phyloP scores from a whole-genome alignment of 495 filamentous ascomycete genomes.

The Viridothelium virens region DNA sequence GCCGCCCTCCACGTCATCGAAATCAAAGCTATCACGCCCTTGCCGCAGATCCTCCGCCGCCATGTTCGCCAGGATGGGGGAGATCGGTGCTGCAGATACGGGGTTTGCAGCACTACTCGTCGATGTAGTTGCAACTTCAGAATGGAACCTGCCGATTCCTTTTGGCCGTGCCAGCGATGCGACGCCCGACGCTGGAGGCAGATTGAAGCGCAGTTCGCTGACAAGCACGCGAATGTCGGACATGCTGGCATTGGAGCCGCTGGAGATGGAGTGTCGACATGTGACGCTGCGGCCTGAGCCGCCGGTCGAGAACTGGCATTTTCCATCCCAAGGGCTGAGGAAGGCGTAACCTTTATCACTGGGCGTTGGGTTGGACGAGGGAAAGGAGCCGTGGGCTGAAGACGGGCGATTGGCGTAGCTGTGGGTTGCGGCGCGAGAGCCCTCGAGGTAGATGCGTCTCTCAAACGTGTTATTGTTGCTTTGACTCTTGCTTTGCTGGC shows the following conservation, averaged over 20 bases:
- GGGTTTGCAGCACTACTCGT: constrained; percentile 17
- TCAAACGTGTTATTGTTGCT: constrained; percentile 23
- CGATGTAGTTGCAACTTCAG: constrained; percentile 16
- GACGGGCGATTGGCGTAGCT: constrained; percentile 15
- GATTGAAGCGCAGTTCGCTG: constrained; percentile 84
- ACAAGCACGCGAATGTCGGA: constrained; percentile 32
- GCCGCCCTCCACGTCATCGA: constrained; percentile 16
- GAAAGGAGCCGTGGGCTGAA: not conserved
- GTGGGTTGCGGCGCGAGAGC: constrained; percentile 24
- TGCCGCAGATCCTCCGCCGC: not conserved
- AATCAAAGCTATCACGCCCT: constrained; percentile 13
- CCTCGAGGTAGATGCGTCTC: constrained; percentile 34
- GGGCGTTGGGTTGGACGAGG: constrained; percentile 2
- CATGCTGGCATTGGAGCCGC: constrained; percentile 29
- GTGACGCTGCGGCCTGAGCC: constrained; percentile 62
- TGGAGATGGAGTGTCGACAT: constrained; percentile 60
- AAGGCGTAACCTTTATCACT: constrained; percentile 52
- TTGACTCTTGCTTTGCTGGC: constrained; percentile 13
- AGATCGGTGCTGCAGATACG: not conserved
- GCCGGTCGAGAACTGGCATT: constrained; percentile 73
- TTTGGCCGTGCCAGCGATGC: not conserved
- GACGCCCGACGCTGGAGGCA: constrained; percentile 39
- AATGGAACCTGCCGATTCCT: not conserved
- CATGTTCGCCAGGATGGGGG: not conserved
- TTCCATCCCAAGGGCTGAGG: constrained; percentile 74